Conservation (phyloP, 176 grass and related monocot genomes). For the Oryza officinalis region DNA sequence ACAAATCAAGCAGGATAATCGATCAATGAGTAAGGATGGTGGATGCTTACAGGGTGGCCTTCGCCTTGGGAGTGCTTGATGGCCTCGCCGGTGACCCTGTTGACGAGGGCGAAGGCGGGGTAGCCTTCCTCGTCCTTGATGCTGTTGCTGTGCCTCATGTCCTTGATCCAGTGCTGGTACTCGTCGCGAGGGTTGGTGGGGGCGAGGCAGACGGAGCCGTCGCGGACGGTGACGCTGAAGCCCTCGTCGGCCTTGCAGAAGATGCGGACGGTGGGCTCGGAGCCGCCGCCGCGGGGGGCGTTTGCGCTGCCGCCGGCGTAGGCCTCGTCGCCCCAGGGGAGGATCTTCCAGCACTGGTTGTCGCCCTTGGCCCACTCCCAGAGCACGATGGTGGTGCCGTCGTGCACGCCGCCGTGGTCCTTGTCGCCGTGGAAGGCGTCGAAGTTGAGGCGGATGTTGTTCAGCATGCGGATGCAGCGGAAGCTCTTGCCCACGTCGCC, state of each 20-base stretch:
- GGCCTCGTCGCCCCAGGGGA: conserved; percentile 63
- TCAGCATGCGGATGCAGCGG: conserved; percentile 85
- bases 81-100: conserved; percentile 76
- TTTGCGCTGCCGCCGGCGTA: conserved; percentile 32
- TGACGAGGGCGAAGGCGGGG: conserved; percentile 80
- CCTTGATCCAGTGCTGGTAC: conserved; percentile 93
- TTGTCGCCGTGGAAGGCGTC: conserved; percentile 81
- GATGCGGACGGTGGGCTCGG: conserved; percentile 69
- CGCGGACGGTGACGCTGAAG: conserved; percentile 66
- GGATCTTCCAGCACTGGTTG: conserved; percentile 96
- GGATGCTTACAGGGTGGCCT: conserved; percentile 57
- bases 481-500: conserved; percentile 66
- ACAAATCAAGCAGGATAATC: not conserved
- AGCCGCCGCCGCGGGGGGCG: conserved; percentile 20
- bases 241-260: conserved; percentile 75
- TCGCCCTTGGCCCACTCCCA: conserved; percentile 86
- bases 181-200: conserved; percentile 71
- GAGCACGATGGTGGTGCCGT: conserved; percentile 72
- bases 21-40: not conserved
- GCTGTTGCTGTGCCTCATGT: conserved; percentile 74
- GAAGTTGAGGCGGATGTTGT: conserved; percentile 78
- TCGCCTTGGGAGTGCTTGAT: conserved; percentile 87
- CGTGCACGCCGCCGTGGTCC: conserved; percentile 79
- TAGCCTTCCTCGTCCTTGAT: conserved; percentile 90
- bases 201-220: conserved; percentile 59